Percentiles rank a stretch among this genome's conserved stretches.
Conservation (phyloP, 2,329 filamentous ascomycete genomes). For the Fusarium concolor region DNA sequence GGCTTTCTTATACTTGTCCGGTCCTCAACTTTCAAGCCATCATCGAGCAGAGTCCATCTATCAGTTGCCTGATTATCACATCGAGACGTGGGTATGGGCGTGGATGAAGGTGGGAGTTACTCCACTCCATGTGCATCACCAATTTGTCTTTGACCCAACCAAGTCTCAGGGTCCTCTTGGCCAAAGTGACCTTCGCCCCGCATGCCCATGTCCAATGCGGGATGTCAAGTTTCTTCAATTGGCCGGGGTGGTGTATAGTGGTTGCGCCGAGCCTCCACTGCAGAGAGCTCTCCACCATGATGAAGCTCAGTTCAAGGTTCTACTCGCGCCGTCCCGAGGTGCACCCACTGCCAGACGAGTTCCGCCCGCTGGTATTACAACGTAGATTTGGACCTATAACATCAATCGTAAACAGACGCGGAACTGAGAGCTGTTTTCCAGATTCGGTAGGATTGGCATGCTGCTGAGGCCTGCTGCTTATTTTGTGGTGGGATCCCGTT, state of each 20-base stretch:
- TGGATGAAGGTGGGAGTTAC: slow-evolving; percentile 23
- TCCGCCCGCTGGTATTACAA: slow-evolving; percentile 24
- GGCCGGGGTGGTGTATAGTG: slow-evolving; percentile 24
- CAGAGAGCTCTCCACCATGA: slow-evolving; percentile 33
- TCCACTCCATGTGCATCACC: slow-evolving; percentile 36
- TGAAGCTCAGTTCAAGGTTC: slow-evolving; percentile 27
- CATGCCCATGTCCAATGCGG: slow-evolving; percentile 30
- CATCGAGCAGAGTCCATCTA: slow-evolving; percentile 3
- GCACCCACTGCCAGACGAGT: slow-evolving; percentile 14
- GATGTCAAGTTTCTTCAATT: slow-evolving; percentile 27
- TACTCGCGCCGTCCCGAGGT: slow-evolving; percentile 32
- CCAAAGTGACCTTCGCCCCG: slow-evolving; percentile 39
- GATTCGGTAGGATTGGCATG: slow-evolving; percentile 26
- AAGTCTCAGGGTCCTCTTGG: slow-evolving; percentile 14
- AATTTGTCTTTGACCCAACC: slow-evolving; percentile 28
- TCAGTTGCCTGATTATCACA: slow-evolving; percentile 44
- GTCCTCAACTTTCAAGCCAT: slow-evolving; percentile 14
- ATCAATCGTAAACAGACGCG: slow-evolving; percentile 15
- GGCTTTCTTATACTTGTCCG: slow-evolving; percentile 43
- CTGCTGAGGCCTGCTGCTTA: slow-evolving; percentile 36
- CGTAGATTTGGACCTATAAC: slow-evolving; percentile 5
- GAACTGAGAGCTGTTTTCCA: slow-evolving; percentile 14
- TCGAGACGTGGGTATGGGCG: slow-evolving; percentile 34
- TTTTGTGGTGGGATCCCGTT: slow-evolving; percentile 18
- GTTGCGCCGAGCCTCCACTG: slow-evolving; percentile 25